Percentiles rank a stretch among this genome's conserved stretches.
phyloP scores from a whole-genome alignment of 805 yeast genomes.

The Sugiyamaella lignohabitans region DNA sequence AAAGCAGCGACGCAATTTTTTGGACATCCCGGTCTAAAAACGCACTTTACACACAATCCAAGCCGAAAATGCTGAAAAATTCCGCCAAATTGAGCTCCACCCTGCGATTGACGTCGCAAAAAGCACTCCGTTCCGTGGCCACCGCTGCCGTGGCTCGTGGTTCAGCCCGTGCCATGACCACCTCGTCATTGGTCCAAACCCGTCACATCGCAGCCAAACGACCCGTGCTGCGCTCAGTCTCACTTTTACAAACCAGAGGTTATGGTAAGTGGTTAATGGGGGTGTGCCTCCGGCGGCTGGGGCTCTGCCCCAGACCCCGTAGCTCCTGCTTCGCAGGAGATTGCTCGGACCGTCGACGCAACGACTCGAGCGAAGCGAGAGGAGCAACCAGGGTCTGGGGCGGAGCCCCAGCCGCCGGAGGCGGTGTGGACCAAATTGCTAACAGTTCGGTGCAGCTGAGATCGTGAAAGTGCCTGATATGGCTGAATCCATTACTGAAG shows the following conservation, averaged over 20 bases:
- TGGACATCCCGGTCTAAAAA: no score
- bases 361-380: no score
- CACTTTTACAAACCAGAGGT: slow-evolving; percentile 13
- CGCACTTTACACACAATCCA: no score
- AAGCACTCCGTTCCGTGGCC: slow-evolving; percentile 2
- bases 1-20: no score
- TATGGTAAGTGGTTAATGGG: slow-evolving; percentile 13
- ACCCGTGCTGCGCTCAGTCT: not conserved
- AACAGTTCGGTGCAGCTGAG: slow-evolving; percentile 30
- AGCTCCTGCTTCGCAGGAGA: no score
- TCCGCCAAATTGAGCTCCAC: not conserved
- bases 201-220: not conserved
- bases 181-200: not conserved
- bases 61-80: slow-evolving; percentile 2
- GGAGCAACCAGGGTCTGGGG: no score
- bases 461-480: slow-evolving; percentile 89
- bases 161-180: no score
- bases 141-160: slow-evolving; percentile 1
- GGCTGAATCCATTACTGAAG: slow-evolving; percentile 98
- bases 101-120: not conserved
- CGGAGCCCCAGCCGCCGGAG: not conserved
- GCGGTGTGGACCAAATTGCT: not conserved
- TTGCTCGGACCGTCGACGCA: no score
- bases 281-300: not conserved
- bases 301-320: not conserved